These are phyloP conservation scores for Neurospora africana DNA, from an alignment of 495 filamentous ascomycete genomes.

Conservation along the genomic window DNA sequence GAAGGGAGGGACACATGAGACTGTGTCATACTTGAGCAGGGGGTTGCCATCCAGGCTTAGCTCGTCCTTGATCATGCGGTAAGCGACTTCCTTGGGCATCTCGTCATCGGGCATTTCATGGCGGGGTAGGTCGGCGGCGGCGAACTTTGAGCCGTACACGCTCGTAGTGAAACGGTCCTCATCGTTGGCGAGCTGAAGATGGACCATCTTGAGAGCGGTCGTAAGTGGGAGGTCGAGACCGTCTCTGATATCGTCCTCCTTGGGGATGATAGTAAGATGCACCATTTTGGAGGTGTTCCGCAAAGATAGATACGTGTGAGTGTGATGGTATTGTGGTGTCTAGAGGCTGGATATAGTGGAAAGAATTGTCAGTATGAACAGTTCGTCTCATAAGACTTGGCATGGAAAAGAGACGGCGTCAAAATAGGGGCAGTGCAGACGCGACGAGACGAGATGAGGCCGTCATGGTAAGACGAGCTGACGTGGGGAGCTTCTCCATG, in stretches of 20 bases:
- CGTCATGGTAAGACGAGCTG: not conserved
- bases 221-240: constrained; percentile 14
- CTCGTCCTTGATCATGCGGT: constrained; percentile 93
- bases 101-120: constrained; percentile 83
- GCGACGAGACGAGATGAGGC: not conserved
- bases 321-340: not conserved
- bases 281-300: constrained; percentile 45
- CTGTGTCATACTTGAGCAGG: constrained; percentile 59
- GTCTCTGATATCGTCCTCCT: constrained; percentile 34
- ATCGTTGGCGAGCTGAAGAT: constrained; percentile 37
- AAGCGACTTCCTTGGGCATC: constrained; percentile 83
- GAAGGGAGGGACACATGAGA: not conserved
- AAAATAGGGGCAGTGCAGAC: not conserved
- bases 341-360: not conserved
- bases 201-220: constrained; percentile 37
- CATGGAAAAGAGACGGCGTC: not conserved
- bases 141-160: constrained; percentile 79
- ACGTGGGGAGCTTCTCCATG: constrained; percentile 6
- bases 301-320: not conserved
- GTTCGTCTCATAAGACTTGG: not conserved
- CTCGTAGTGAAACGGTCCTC: constrained; percentile 57
- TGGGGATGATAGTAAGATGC: constrained; percentile 49
- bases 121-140: constrained; percentile 63
- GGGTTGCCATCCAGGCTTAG: constrained; percentile 82
- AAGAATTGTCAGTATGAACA: not conserved